phyloP scores from a whole-genome alignment of 2,329 filamentous ascomycete genomes.

The Stemphylium beticola region DNA sequence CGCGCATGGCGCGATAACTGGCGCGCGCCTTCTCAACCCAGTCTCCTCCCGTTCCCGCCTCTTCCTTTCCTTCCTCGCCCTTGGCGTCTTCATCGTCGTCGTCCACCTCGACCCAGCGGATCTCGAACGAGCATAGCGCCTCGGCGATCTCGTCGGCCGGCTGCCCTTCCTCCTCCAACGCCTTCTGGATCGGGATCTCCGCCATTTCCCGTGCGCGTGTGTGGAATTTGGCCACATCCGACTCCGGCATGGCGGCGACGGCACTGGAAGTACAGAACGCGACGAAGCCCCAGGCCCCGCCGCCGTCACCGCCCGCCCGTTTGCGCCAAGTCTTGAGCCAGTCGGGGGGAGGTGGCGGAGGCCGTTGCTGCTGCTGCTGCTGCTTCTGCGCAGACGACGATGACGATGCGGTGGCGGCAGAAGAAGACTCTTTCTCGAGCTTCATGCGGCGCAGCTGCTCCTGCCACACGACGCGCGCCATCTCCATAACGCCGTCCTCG shows the following conservation, averaged over 20 bases:
- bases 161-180: constrained; percentile 8
- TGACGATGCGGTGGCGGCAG: constrained; percentile 1
- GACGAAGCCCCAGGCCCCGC: constrained; percentile 8
- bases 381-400: constrained; percentile 7
- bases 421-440: constrained; percentile 9
- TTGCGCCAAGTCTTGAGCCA: constrained; percentile 5
- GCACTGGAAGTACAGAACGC: constrained; percentile 7
- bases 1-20: constrained; percentile 7
- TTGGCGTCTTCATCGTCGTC: constrained; percentile 7
- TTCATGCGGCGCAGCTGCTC: constrained; percentile 9
- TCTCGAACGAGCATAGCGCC: constrained; percentile 6
- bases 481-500: constrained; percentile 8
- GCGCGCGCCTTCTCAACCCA: constrained; percentile 7
- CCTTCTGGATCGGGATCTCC: constrained; percentile 10
- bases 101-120: constrained; percentile 5
- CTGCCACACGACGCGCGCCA: constrained; percentile 7
- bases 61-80: constrained; percentile 5
- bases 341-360: constrained; percentile 4
- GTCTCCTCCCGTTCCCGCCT: constrained; percentile 3
- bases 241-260: constrained; percentile 6
- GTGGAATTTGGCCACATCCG: constrained; percentile 6
- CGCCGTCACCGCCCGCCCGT: constrained; percentile 1
- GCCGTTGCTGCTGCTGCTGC: constrained; percentile 4
- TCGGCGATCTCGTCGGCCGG: constrained; percentile 4
- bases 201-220: constrained; percentile 6